Conservation (phyloP, 805 yeast species). For the Metschnikowia bowlesiae region DNA sequence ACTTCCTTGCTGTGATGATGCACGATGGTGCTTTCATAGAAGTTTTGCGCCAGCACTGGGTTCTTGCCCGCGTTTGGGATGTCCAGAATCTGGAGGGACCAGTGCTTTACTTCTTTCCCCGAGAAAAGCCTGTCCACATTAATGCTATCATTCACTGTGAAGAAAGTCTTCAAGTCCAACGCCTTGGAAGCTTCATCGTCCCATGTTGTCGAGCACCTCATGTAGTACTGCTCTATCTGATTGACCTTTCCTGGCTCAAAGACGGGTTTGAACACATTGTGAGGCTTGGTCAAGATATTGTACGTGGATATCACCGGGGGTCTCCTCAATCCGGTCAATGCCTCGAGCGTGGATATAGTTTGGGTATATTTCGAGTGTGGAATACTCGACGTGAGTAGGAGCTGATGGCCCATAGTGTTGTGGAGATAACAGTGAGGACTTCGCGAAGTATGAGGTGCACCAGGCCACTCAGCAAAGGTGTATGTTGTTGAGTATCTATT, state of each 20-base stretch:
- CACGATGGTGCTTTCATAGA: conserved; percentile 55
- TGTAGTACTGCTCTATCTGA: conserved; percentile 52
- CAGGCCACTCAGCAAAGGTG: background rate
- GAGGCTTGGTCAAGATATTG: conserved; percentile 47
- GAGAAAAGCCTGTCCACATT: conserved; percentile 29
- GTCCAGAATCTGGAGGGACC: conserved; percentile 66
- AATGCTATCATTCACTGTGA: conserved; percentile 17
- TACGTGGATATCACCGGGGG: conserved; percentile 47
- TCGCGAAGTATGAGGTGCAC: background rate
- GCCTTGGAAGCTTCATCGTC: conserved; percentile 21
- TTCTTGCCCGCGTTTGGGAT: conserved; percentile 72
- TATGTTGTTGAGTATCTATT: no score
- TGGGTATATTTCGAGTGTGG: conserved; percentile 39
- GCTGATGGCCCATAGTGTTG: conserved; percentile 48
- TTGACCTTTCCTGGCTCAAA: conserved; percentile 52
- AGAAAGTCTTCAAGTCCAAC: conserved; percentile 22
- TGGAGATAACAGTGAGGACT: background rate
- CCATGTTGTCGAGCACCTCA: conserved; percentile 50
- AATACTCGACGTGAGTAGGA: conserved; percentile 44
- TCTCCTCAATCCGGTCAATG: conserved; percentile 45
- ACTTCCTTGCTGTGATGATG: conserved; percentile 40
- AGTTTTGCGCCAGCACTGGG: conserved; percentile 58
- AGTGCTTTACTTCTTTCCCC: conserved; percentile 29
- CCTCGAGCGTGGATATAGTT: conserved; percentile 45
- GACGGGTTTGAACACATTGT: conserved; percentile 49